Evolutionary conservation across 345 rosid genomes (phyloP).

Genomic region (Rhizophora mangle): DNA sequence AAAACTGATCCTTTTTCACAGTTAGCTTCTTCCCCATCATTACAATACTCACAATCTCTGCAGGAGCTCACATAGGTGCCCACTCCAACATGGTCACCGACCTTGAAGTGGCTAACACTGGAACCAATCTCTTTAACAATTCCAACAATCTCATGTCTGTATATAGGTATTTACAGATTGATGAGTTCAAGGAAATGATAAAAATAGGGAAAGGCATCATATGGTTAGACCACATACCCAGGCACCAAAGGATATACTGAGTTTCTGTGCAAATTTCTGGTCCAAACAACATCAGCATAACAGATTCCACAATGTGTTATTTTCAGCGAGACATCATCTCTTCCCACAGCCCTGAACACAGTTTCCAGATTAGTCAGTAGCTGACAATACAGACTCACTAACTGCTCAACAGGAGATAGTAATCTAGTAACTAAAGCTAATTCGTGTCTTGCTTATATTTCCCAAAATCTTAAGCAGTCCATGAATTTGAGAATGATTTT

Average conservation of each 20-base stretch:
- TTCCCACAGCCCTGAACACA: constrained; percentile 48
- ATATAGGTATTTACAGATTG: constrained; percentile 1
- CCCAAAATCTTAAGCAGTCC: too few relatives aligned
- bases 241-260: constrained; percentile 86
- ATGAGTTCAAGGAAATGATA: constrained; percentile 13
- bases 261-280: constrained; percentile 53
- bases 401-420: neutral
- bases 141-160: constrained; percentile 88
- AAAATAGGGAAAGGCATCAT: neutral
- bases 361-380: neutral
- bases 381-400: neutral
- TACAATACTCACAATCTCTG: constrained; percentile 68
- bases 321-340: constrained; percentile 62
- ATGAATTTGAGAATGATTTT: too few relatives aligned
- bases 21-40: constrained; percentile 45
- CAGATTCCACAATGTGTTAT: constrained; percentile 94
- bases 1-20: constrained; percentile 53
- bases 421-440: neutral
- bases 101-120: constrained; percentile 55
- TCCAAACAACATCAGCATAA: constrained; percentile 80
- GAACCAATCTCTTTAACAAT: constrained; percentile 75
- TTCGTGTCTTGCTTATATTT: too few relatives aligned
- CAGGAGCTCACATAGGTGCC: constrained; percentile 89
- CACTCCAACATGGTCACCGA: constrained; percentile 84
- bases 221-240: constrained; percentile 47